Base-by-base conservation (phyloP, 139 green algal genomes). In the Chlorella sp. region DNA sequence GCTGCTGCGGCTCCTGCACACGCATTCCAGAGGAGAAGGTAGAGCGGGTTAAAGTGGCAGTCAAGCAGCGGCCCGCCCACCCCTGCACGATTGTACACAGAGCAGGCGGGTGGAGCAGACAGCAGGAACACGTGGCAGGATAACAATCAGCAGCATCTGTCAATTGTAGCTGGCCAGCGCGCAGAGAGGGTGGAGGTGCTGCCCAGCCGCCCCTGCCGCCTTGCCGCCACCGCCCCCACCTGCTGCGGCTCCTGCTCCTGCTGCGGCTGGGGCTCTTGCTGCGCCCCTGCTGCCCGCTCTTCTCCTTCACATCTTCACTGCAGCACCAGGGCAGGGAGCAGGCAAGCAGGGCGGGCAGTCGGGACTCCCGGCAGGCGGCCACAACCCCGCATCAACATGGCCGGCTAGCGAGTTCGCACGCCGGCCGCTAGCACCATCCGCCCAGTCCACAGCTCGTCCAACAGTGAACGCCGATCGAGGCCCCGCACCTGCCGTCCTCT, bases 301-400 rank as follows among this genome's bases (percentile, higher is more conserved):
- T 53, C 11, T 26, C 36, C 60, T 77, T 86, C 7, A 37, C 37
- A 32, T 57, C 82, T 3, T 86, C 60, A 21, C 82, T 86, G 82
- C 57, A 86, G 81, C 11, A 22, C 14, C 28, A 36, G 48, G 42
- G 18, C 42, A 85, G 42, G 30, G 78, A 40, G 32, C 30, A 78
- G 32, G 71, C 36, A n/a, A 78, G 32, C 32, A 78, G 71, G 32
- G 15, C 36, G 26, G 15, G 78, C 39, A 37, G 48, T 71, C n/a
- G 61, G 81, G 9, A 57, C 81, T 22, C 30, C 22, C 64, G 64
- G 64, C 64, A 71, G 64, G 64, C 7, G 30, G 32, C 71, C 71
- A 78, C 32, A 78, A 30, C 42, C 82, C 22, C 82, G 82, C 82
- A 86, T 86, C 82, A 53, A 86, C 81, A 71, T 69, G 79, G 39